Evolutionary conservation across 441 rosid genomes (phyloP).

Genomic region (Flueggea neowawraea): DNA sequence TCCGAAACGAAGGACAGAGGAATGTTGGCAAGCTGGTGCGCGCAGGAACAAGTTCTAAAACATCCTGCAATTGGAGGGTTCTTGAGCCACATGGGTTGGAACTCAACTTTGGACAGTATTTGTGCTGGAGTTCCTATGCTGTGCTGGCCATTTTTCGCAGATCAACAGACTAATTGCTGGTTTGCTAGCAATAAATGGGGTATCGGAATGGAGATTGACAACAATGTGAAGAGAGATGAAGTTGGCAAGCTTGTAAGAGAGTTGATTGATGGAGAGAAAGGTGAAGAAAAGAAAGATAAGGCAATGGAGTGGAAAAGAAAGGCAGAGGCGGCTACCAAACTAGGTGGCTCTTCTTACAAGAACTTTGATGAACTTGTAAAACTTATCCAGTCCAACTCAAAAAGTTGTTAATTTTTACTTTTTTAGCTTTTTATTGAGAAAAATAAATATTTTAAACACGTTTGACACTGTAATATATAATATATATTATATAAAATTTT

Average conservation of each 20-base stretch:
- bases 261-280: constrained; percentile 7
- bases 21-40: constrained; percentile 9
- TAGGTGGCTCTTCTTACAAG: background rate
- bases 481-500: too few species aligned
- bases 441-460: too few species aligned
- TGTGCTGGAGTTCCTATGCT: too few species aligned
- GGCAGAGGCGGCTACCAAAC: constrained; percentile 4
- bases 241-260: constrained; percentile 2
- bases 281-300: constrained; percentile 1
- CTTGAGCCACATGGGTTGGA: constrained; percentile 19
- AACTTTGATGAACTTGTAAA: background rate
- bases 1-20: constrained; percentile 5
- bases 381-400: too few species aligned
- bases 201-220: constrained; percentile 10
- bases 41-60: constrained; percentile 5
- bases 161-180: constrained; percentile 9
- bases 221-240: too few species aligned
- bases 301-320: constrained; percentile 9
- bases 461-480: too few species aligned
- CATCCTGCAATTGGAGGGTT: constrained; percentile 9
- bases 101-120: constrained; percentile 9
- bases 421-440: too few species aligned
- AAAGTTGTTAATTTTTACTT: too few species aligned
- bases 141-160: constrained; percentile 15
- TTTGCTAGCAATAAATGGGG: constrained; percentile 13